Evolutionary conservation across 371 early-diverging fungal species (phyloP).

Genomic region (Nematocida ausubeli): DNA sequence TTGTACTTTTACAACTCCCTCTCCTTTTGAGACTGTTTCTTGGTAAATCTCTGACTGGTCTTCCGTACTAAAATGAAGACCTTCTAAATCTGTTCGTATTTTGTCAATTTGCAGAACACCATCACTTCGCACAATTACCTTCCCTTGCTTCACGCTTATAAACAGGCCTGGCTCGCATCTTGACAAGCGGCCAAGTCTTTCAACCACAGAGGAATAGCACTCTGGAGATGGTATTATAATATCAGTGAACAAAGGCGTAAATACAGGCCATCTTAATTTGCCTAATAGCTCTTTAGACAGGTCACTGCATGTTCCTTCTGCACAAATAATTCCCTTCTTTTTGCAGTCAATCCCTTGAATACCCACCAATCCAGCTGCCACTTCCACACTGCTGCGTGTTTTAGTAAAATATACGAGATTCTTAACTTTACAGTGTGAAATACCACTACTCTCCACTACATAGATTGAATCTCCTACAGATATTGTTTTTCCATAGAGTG

Average conservation of each 20-base stretch:
- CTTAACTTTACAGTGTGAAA: not conserved
- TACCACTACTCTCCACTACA: not conserved
- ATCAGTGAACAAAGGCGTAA: conserved; percentile 43
- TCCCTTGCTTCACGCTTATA: not conserved
- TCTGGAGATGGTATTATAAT: not conserved
- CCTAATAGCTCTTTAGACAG: conserved; percentile 4
- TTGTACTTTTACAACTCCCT: conserved; percentile 8
- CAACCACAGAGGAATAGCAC: not conserved
- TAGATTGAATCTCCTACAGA: not conserved
- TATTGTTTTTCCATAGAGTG: not conserved
- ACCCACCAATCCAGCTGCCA: conserved; percentile 29
- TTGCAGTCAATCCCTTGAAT: conserved; percentile 26
- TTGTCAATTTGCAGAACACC: conserved; percentile 49
- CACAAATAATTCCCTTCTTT: conserved; percentile 23
- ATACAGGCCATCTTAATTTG: conserved; percentile 18
- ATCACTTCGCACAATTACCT: conserved; percentile 40
- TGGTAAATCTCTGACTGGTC: conserved; percentile 28
- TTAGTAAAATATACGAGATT: conserved; percentile 17
- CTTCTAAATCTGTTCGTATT: conserved; percentile 51
- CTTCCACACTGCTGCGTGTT: not conserved
- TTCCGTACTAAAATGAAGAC: not conserved
- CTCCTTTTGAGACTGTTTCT: conserved; percentile 16
- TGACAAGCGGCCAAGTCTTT: conserved; percentile 19
- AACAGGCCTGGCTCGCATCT: conserved; percentile 54
- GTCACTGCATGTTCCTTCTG: not conserved